Evolutionary conservation across 2,329 filamentous ascomycete genomes (phyloP).

Genomic region (Trichoderma harzianum): DNA sequence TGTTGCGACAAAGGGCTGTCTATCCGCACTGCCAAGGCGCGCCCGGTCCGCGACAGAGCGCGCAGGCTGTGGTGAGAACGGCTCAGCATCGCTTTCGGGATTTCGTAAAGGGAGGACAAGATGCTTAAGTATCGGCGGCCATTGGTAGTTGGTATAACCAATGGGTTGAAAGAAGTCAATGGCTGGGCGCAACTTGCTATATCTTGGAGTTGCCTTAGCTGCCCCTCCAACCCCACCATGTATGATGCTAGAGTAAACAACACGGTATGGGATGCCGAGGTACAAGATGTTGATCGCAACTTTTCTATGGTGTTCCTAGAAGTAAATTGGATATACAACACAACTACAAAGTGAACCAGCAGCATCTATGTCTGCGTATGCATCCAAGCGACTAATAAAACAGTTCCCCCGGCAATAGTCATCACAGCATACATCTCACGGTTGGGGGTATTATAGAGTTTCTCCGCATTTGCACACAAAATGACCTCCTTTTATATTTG

Average conservation of each 20-base stretch:
- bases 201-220: background rate
- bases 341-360: background rate
- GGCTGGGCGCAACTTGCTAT: background rate
- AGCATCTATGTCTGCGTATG: background rate
- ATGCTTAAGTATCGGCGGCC: background rate
- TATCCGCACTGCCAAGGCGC: background rate
- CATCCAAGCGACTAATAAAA: background rate
- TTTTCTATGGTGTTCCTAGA: background rate
- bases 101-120: background rate
- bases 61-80: background rate
- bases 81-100: background rate
- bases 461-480: background rate
- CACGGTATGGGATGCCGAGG: background rate
- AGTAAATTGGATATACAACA: background rate
- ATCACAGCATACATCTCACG: background rate
- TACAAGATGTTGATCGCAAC: background rate
- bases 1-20: constrained; percentile 23
- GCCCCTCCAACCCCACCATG: constrained; percentile 2
- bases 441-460: background rate
- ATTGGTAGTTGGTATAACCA: background rate
- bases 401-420: background rate
- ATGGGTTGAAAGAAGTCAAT: background rate
- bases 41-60: background rate
- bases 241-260: background rate
- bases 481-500: background rate